Evolutionary conservation across 768 basidiomycete genomes (phyloP).

Genomic region (Tricholoma terreum): DNA sequence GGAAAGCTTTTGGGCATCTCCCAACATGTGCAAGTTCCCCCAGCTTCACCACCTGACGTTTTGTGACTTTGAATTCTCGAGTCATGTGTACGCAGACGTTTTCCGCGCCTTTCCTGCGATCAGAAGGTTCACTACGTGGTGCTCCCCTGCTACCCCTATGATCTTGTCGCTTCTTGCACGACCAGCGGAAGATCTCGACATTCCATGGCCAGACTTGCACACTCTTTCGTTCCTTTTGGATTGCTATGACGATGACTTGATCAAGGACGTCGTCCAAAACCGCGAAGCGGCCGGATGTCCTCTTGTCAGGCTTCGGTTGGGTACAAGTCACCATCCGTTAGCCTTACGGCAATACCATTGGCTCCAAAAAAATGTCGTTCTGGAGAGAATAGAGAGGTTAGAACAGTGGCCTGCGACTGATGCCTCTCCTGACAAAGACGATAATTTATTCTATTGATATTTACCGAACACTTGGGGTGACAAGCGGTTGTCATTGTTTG

Average conservation of each 20-base stretch:
- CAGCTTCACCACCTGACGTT: conserved; percentile 36
- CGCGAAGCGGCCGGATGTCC: conserved; percentile 25
- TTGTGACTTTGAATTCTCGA: conserved; percentile 39
- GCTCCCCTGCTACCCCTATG: conserved; percentile 19
- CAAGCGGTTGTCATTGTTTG: neutral
- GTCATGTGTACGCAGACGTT: conserved; percentile 24
- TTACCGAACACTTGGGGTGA: neutral
- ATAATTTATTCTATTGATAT: conserved; percentile 19
- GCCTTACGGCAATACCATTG: conserved; percentile 8
- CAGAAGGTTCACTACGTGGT: conserved; percentile 28
- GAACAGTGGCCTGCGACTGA: conserved; percentile 31
- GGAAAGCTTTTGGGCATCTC: conserved; percentile 29
- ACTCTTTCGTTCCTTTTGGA: conserved; percentile 29
- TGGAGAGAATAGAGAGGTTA: conserved; percentile 24
- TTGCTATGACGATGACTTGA: conserved; percentile 19
- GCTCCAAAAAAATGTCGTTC: conserved; percentile 13
- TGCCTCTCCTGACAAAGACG: conserved; percentile 28
- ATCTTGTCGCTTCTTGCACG: conserved; percentile 28
- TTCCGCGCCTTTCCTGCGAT: conserved; percentile 33
- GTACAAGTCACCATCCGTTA: conserved; percentile 19
- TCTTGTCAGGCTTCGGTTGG: conserved; percentile 28
- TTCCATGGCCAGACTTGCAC: conserved; percentile 35
- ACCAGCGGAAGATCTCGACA: neutral
- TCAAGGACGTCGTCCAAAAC: conserved; percentile 23
- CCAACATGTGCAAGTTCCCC: conserved; percentile 26